Percentiles rank a stretch among this genome's conserved stretches.
phyloP scores from a whole-genome alignment of 2,329 filamentous ascomycete genomes.

The Aspergillus sp. region DNA sequence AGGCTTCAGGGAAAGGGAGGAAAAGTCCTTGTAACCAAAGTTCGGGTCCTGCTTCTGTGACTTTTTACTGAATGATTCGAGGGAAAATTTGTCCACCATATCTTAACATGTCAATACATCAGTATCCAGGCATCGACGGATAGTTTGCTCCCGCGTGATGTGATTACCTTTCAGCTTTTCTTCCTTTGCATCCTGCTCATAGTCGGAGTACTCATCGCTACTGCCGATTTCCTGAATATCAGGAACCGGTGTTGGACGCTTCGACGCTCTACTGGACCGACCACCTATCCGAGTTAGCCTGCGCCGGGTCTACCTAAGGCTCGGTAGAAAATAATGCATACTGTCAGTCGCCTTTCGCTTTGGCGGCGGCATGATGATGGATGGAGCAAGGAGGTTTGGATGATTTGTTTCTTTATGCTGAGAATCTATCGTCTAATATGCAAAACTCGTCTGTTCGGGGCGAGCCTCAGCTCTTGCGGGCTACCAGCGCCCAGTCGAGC shows the following conservation, averaged over 20 bases:
- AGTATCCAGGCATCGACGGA: conserved; percentile 15
- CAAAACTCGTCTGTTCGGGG: not conserved
- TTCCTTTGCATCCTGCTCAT: conserved; percentile 49
- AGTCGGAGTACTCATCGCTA: conserved; percentile 59
- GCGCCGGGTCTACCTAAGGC: conserved; percentile 14
- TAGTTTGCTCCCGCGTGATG: conserved; percentile 13
- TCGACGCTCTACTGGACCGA: conserved; percentile 48
- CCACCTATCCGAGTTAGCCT: conserved; percentile 42
- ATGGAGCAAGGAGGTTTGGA: conserved; percentile 13
- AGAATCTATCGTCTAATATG: conserved; percentile 20
- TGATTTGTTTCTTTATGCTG: conserved; percentile 3
- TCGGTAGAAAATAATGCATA: conserved; percentile 35
- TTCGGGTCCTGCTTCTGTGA: conserved; percentile 52
- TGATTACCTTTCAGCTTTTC: conserved; percentile 47
- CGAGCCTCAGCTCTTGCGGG: conserved; percentile 14
- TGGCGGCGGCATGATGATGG: conserved; percentile 67
- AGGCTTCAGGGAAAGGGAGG: conserved; percentile 76
- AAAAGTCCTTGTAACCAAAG: conserved; percentile 72
- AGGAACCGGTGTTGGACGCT: conserved; percentile 49
- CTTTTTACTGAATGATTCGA: conserved; percentile 52
- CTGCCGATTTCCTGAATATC: conserved; percentile 48
- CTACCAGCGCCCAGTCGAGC: conserved; percentile 23
- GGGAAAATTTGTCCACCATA: conserved; percentile 55
- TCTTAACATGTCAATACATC: conserved; percentile 27
- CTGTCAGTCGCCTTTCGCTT: conserved; percentile 68